phyloP scores from a whole-genome alignment of 495 filamentous ascomycete genomes.

The Podospora sp. region DNA sequence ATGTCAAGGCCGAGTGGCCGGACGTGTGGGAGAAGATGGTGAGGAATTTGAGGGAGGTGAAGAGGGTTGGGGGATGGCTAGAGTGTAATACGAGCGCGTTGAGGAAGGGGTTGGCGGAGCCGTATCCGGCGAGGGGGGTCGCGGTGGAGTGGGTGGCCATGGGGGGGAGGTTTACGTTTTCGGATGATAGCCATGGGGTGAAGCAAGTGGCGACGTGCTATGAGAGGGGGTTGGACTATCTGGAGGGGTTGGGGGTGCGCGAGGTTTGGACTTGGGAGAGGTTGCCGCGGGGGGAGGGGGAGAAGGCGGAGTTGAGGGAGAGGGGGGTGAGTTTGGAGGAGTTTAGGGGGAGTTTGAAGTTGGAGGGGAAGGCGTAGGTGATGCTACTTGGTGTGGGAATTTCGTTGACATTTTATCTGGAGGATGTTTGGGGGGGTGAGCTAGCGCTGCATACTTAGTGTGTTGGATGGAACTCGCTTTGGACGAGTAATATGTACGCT shows the following conservation, averaged over 20 bases:
- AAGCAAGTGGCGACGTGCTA: slow-evolving; percentile 71
- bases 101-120: slow-evolving; percentile 86
- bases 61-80: slow-evolving; percentile 74
- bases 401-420: no score
- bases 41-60: slow-evolving; percentile 73
- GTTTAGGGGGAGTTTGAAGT: slow-evolving; percentile 37
- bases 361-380: neutral
- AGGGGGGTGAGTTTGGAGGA: slow-evolving; percentile 35
- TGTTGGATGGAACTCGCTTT: no score
- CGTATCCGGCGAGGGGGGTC: slow-evolving; percentile 81
- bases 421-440: no score
- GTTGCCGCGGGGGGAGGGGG: slow-evolving; percentile 17
- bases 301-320: slow-evolving; percentile 36
- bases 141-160: slow-evolving; percentile 60
- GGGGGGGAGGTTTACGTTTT: slow-evolving; percentile 82
- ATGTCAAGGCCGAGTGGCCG: slow-evolving; percentile 51
- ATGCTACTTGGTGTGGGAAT: no score
- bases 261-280: slow-evolving; percentile 54
- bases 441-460: no score
- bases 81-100: slow-evolving; percentile 87
- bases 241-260: slow-evolving; percentile 49
- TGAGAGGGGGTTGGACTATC: slow-evolving; percentile 56
- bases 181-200: slow-evolving; percentile 87
- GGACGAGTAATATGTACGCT: no score
- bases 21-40: slow-evolving; percentile 72